Conservation (phyloP, 352 stramenopile genomes). For the Phytopythium mirpurense region DNA sequence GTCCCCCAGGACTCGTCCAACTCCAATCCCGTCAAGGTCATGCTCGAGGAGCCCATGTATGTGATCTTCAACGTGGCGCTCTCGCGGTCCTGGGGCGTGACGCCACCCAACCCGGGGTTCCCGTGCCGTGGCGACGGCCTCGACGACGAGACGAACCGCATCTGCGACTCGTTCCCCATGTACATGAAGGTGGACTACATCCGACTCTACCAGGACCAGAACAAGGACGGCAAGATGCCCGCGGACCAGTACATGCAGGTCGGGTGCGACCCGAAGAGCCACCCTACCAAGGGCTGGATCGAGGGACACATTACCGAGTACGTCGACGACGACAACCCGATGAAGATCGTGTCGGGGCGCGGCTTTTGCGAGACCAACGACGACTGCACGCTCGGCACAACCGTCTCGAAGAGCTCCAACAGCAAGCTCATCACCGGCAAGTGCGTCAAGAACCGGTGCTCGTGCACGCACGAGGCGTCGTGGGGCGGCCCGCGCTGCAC, state of each 20-base stretch:
- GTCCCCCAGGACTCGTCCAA: constrained; percentile 39
- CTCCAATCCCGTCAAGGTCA: constrained; percentile 52
- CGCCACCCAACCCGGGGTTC: constrained; percentile 38
- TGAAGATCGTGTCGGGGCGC: constrained; percentile 34
- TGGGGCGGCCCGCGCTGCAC: constrained; percentile 56
- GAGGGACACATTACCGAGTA: constrained; percentile 55
- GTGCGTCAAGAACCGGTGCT: constrained; percentile 50
- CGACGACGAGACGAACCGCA: constrained; percentile 26
- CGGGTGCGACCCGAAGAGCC: constrained; percentile 45
- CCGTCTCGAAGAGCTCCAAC: constrained; percentile 1
- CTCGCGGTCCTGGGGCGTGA: constrained; percentile 81
- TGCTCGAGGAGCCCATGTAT: constrained; percentile 90
- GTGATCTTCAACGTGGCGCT: constrained; percentile 93
- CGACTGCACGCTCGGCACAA: constrained; percentile 49
- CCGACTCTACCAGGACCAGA: constrained; percentile 51
- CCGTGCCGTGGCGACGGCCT: constrained; percentile 49
- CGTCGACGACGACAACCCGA: constrained; percentile 45
- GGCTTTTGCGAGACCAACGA: constrained; percentile 45
- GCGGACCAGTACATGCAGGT: constrained; percentile 46
- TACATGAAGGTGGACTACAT: constrained; percentile 79
- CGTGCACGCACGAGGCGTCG: constrained; percentile 32
- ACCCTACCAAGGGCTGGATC: constrained; percentile 68
- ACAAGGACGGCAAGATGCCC: constrained; percentile 17
- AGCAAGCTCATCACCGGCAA: constrained; percentile 32
- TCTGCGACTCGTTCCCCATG: constrained; percentile 70